A percentile compares a stretch with the other conserved stretches of the same genome.
Evolutionary conservation across 352 stramenopile species (phyloP).

Genomic region (Achlya hypogyna): DNA sequence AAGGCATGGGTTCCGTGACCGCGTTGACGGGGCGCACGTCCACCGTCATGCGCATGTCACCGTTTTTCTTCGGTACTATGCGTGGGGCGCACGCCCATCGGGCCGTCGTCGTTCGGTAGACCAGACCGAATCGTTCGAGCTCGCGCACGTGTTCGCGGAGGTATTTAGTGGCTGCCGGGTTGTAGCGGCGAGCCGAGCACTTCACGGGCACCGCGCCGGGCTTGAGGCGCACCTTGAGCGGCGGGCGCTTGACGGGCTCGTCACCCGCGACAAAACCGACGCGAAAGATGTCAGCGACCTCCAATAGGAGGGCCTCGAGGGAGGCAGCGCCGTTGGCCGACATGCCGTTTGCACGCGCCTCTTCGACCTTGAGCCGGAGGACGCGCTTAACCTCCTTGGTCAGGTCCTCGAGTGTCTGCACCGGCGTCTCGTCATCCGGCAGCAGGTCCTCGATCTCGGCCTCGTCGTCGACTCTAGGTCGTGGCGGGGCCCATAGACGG

Average conservation of each 20-base stretch:
- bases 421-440: no score
- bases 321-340: no score
- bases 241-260: background rate
- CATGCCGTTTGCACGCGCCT: no score
- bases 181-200: conserved; percentile 6
- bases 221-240: conserved; percentile 8
- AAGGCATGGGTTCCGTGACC: conserved; percentile 9
- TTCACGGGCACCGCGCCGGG: conserved; percentile 13
- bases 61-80: conserved; percentile 22
- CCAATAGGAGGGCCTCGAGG: background rate
- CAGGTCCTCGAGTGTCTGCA: no score
- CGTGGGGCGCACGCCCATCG: conserved; percentile 20
- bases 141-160: conserved; percentile 13
- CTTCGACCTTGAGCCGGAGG: no score
- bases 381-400: no score
- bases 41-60: conserved; percentile 19
- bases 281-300: background rate
- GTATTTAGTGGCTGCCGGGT: conserved; percentile 7
- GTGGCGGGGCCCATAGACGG: no score
- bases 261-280: background rate
- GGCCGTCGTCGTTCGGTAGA: conserved; percentile 13
- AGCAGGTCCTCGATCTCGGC: no score
- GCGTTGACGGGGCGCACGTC: conserved; percentile 16
- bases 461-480: no score
- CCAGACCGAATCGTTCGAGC: conserved; percentile 9